Evolutionary conservation across 108 stramenopile species (phyloP).

Genomic region (Skeletonema tropicum): DNA sequence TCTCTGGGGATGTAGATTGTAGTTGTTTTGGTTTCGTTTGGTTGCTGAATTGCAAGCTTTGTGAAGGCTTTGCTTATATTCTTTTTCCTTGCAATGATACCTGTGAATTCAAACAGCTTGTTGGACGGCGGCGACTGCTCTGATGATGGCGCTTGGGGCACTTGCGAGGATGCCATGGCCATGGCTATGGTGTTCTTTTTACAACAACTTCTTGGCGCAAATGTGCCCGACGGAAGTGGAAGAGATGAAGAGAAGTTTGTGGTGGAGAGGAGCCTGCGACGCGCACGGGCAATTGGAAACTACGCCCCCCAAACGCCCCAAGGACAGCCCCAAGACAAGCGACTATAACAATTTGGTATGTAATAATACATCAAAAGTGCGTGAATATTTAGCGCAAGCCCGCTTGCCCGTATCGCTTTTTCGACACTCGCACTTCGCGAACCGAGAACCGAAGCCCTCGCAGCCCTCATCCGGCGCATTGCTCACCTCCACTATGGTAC

Average conservation of each 20-base stretch:
- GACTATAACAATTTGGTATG: not conserved
- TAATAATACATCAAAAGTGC: not conserved
- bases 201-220: no score
- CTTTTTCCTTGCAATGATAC: conserved; percentile 28
- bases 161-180: not conserved
- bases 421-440: no score
- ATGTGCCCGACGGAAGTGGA: no score
- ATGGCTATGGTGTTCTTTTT: not conserved
- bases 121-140: not conserved
- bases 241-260: no score
- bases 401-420: not conserved
- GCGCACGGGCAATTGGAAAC: no score
- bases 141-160: not conserved
- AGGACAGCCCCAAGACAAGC: not conserved
- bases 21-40: conserved; percentile 9
- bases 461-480: no score
- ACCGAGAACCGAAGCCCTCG: no score
- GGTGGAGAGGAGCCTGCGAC: no score
- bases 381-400: not conserved
- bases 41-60: conserved; percentile 9
- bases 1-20: conserved; percentile 10
- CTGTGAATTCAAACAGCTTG: conserved; percentile 2
- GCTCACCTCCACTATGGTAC: no score
- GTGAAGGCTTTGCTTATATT: conserved; percentile 16
- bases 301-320: not conserved